A percentile compares a stretch with the other conserved stretches of the same genome.
phyloP scores from a whole-genome alignment of 2,329 filamentous ascomycete species.

The Penicillium sp. region DNA sequence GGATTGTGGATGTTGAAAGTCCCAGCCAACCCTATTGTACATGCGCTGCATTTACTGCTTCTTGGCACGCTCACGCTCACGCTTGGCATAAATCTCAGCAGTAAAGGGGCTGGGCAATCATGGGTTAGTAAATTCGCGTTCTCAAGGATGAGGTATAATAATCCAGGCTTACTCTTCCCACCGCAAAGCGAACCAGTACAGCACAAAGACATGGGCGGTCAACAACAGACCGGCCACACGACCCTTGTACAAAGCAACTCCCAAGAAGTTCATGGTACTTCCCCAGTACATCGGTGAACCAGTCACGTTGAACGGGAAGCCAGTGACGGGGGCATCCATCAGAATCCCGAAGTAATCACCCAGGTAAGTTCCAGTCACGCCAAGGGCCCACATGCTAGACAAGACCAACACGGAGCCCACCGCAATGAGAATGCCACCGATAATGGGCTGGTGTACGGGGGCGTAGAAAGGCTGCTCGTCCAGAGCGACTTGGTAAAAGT shows the following conservation, averaged over 20 bases:
- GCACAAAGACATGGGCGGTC: slow-evolving; percentile 69
- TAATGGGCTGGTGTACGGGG: slow-evolving; percentile 62
- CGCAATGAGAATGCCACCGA: slow-evolving; percentile 70
- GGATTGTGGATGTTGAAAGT: slow-evolving; percentile 34
- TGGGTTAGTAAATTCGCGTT: background rate
- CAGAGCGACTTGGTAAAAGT: slow-evolving; percentile 81
- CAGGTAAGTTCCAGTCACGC: slow-evolving; percentile 92
- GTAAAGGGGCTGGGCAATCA: slow-evolving; percentile 69
- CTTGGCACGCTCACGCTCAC: slow-evolving; percentile 43
- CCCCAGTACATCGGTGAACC: slow-evolving; percentile 96
- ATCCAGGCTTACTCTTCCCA: slow-evolving; percentile 69
- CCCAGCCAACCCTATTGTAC: slow-evolving; percentile 19
- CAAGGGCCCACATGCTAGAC: slow-evolving; percentile 85
- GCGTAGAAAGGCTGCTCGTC: slow-evolving; percentile 73
- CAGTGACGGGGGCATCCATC: slow-evolving; percentile 91
- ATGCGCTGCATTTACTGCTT: slow-evolving; percentile 31
- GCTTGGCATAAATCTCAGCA: slow-evolving; percentile 83
- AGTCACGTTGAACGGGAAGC: slow-evolving; percentile 93
- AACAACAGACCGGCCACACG: slow-evolving; percentile 83
- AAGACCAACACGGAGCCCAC: slow-evolving; percentile 81
- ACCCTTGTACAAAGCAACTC: slow-evolving; percentile 77
- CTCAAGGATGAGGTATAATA: background rate
- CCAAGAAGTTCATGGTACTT: slow-evolving; percentile 87
- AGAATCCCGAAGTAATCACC: slow-evolving; percentile 99
- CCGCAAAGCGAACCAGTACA: slow-evolving; percentile 76